Evolutionary conservation across 176 grass and related monocot species (phyloP).

Genomic region (Hordeum marinum): DNA sequence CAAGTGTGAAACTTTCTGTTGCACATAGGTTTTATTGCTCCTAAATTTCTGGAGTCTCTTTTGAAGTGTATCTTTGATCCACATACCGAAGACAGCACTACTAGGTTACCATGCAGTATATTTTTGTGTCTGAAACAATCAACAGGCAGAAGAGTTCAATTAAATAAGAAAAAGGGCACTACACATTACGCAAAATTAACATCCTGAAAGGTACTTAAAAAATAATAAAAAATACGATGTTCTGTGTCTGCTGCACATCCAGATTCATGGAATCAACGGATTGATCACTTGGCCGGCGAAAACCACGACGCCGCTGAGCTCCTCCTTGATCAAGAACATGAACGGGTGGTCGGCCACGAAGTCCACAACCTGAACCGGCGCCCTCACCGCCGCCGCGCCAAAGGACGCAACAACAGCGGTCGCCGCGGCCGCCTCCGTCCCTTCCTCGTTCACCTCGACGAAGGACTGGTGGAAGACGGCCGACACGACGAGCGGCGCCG

Average conservation of each 20-base stretch:
- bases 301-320: background rate
- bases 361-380: background rate
- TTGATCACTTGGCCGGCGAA: background rate
- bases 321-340: slow-evolving; percentile 43
- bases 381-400: background rate
- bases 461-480: slow-evolving; percentile 42
- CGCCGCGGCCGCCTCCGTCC: slow-evolving; percentile 48
- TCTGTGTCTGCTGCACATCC: background rate
- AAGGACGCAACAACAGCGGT: background rate
- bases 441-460: slow-evolving; percentile 69
- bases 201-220: too few relatives aligned
- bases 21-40: too few relatives aligned
- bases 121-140: too few relatives aligned
- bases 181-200: too few relatives aligned
- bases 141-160: too few relatives aligned
- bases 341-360: slow-evolving; percentile 49
- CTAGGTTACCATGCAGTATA: too few relatives aligned
- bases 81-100: too few relatives aligned
- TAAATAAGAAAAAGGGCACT: too few relatives aligned
- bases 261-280: background rate
- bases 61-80: too few relatives aligned
- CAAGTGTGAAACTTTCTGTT: too few relatives aligned
- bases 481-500: slow-evolving; percentile 1
- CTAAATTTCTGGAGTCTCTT: too few relatives aligned
- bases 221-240: background rate